These are phyloP conservation scores for Hyaloscypha variabilis DNA, from an alignment of 495 filamentous ascomycete genomes.

Conservation along the genomic window DNA sequence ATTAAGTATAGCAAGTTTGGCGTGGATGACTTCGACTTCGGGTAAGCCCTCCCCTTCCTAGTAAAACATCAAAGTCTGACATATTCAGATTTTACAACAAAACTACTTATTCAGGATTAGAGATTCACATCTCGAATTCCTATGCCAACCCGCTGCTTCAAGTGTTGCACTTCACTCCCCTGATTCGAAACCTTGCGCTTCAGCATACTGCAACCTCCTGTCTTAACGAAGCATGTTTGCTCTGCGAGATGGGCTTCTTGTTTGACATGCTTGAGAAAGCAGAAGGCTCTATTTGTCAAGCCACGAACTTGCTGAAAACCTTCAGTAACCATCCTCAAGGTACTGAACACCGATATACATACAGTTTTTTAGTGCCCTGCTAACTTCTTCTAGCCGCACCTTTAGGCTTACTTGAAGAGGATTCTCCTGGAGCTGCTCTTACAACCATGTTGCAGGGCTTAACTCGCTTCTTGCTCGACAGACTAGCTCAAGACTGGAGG, in stretches of 20 bases:
- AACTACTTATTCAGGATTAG: constrained; percentile 84
- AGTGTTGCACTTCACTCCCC: constrained; percentile 84
- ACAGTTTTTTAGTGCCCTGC: constrained; percentile 15
- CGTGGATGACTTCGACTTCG: constrained; percentile 97
- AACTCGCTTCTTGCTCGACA: constrained; percentile 75
- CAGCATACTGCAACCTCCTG: constrained; percentile 86
- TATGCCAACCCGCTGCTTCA: constrained; percentile 95
- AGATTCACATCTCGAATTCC: constrained; percentile 95
- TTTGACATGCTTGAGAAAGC: constrained; percentile 99
- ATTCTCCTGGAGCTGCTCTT: constrained; percentile 66
- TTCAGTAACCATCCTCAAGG: constrained; percentile 77
- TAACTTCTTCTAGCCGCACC: constrained; percentile 54
- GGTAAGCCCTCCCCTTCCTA: constrained; percentile 49
- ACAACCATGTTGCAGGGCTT: constrained; percentile 76
- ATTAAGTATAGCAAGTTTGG: constrained; percentile 98
- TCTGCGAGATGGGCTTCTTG: constrained; percentile 94
- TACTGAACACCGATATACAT: constrained; percentile 24
- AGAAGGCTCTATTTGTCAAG: constrained; percentile 88
- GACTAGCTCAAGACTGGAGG: constrained; percentile 70
- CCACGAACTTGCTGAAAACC: constrained; percentile 93
- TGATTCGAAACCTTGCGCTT: constrained; percentile 88
- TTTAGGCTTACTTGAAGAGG: constrained; percentile 81
- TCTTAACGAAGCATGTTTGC: constrained; percentile 75
- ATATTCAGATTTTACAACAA: constrained; percentile 86
- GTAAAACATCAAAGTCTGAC: constrained; percentile 15